Evolutionary conservation across 164 flowering plant species (phyloP), one percentile per base, ranked within the genome.

Genomic region (Piper longum): DNA sequence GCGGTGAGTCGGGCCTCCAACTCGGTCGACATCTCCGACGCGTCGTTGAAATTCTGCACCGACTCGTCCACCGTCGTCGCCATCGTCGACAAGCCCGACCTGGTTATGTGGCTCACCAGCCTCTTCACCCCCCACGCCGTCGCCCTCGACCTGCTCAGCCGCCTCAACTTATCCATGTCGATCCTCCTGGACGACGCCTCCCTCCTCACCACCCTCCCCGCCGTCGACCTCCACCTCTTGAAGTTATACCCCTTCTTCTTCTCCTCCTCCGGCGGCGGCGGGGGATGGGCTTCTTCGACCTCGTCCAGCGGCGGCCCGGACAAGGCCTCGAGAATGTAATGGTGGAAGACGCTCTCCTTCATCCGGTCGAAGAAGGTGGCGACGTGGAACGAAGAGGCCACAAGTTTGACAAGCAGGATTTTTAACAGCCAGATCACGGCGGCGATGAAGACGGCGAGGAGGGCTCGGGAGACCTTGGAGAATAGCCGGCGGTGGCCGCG

Each of bases 81-180:
- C 19, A 87, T 67, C 9, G 92, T 85, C 5, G 85, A 26, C 36
- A 26, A 26, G 36, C 36, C 36, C 36, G 1, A 26, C 36, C 36
- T 26, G 36, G 36, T 26, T 41, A 88, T 75, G 43, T 78, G 74
- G 41, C 73, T 70, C 45, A 84, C 70, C 66, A 89, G 64, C 64
- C 82, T 83, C 74, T 67, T 80, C 89, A 91, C 85, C 4, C 87
- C 85, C 88, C 87, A 87, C 62, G 95, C 87, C 45, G 98, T 87
- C 16, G 88, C 79, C 67, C 81, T 85, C 66, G 73, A 83, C 64
- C 74, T 81, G 70, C 73, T 85, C 64, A 87, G 76, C 62, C 74
- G 81, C 43, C 80, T 74, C 54, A 91, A 84, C 75, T 80, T 84
- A 17, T 72, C 85, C 43, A 88, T 78, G 75, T 88, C 81, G 62